Evolutionary conservation across 1,139 yeast species (phyloP).

Genomic region (Petasospora fabianii): DNA sequence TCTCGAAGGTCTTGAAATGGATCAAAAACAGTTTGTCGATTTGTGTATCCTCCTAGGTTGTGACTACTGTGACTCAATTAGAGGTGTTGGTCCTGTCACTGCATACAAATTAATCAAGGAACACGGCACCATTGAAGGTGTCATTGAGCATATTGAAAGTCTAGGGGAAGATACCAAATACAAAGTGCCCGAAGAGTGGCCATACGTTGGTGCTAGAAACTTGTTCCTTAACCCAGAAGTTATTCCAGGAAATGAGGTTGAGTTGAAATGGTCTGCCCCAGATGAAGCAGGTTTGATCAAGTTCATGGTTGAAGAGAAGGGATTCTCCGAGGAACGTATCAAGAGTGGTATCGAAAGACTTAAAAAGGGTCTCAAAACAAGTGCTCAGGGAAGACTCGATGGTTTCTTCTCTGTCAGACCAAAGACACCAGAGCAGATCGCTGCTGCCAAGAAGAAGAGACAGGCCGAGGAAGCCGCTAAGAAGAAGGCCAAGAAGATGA

Average conservation of each 20-base stretch:
- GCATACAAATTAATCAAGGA: slow-evolving; percentile 86
- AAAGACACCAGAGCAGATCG: slow-evolving; percentile 41
- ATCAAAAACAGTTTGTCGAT: slow-evolving; percentile 75
- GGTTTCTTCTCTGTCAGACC: slow-evolving; percentile 82
- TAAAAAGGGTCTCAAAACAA: slow-evolving; percentile 76
- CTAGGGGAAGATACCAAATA: slow-evolving; percentile 55
- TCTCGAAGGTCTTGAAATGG: slow-evolving; percentile 71
- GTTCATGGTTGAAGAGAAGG: slow-evolving; percentile 41
- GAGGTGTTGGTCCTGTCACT: slow-evolving; percentile 94
- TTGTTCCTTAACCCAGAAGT: slow-evolving; percentile 83
- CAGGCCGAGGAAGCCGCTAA: slow-evolving; percentile 35
- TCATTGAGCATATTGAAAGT: slow-evolving; percentile 60
- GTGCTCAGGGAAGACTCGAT: slow-evolving; percentile 88
- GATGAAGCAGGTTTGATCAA: slow-evolving; percentile 35
- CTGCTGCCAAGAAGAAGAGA: slow-evolving; percentile 37
- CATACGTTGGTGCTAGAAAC: slow-evolving; percentile 81
- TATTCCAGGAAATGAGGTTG: slow-evolving; percentile 51
- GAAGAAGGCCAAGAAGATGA: slow-evolving; percentile 29
- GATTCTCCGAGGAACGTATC: slow-evolving; percentile 90
- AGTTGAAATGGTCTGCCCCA: slow-evolving; percentile 59
- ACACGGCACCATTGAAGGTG: slow-evolving; percentile 73
- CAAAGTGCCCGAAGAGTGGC: slow-evolving; percentile 93
- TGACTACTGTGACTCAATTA: slow-evolving; percentile 93
- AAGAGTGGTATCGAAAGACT: slow-evolving; percentile 82
- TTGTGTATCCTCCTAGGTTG: slow-evolving; percentile 92